phyloP scores from a whole-genome alignment of 331 rosid species.

The Ulmus americana region DNA sequence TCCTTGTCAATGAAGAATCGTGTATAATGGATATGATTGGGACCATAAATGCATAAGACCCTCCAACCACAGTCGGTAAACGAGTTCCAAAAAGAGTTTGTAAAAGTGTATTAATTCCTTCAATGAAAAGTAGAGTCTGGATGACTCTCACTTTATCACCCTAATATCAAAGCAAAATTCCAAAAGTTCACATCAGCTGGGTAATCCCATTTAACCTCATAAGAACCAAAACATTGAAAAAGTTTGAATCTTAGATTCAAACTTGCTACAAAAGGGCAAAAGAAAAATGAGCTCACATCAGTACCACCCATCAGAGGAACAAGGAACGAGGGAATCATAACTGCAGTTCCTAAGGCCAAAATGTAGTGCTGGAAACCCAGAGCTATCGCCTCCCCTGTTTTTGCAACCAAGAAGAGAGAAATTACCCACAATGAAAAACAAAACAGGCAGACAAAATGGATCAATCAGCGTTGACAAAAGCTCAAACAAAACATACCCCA shows the following conservation, averaged over 20 bases:
- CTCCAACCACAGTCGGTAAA: constrained; percentile 92
- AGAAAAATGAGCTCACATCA: constrained; percentile 54
- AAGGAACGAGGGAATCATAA: constrained; percentile 96
- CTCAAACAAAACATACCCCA: constrained; percentile 61
- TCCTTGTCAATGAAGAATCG: constrained; percentile 53
- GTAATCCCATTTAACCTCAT: background rate
- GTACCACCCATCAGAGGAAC: constrained; percentile 96
- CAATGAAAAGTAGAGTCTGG: constrained; percentile 84
- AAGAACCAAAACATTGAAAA: background rate
- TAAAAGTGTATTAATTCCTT: constrained; percentile 88
- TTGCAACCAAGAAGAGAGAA: constrained; percentile 8
- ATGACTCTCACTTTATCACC: constrained; percentile 95
- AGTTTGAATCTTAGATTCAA: background rate
- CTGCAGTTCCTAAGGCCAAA: constrained; percentile 96
- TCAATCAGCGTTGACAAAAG: constrained; percentile 18
- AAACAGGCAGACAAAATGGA: background rate
- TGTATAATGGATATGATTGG: constrained; percentile 90
- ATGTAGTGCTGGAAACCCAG: constrained; percentile 97
- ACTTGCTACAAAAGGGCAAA: no score
- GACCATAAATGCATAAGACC: constrained; percentile 96
- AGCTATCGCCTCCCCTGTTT: constrained; percentile 79
- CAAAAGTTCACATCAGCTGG: background rate
- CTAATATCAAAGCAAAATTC: constrained; percentile 33
- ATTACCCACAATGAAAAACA: background rate
- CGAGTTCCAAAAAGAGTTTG: constrained; percentile 96